Percentiles rank a stretch among this genome's conserved stretches.
These are phyloP conservation scores for Suillus sp. DNA, from an alignment of 768 basidiomycete species.

Conservation along the genomic window DNA sequence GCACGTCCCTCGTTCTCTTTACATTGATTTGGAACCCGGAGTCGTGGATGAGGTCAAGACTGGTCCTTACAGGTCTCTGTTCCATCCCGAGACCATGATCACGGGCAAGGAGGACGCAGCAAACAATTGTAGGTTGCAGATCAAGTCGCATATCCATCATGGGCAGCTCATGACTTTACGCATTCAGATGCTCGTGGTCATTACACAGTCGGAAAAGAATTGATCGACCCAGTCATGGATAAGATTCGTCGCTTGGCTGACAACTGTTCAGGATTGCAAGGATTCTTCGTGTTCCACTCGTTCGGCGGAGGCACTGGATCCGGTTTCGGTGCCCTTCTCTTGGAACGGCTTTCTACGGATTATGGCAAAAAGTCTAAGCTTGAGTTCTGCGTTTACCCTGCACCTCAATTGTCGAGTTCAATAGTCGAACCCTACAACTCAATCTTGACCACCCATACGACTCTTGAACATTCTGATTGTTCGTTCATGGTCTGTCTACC, in stretches of 20 bases:
- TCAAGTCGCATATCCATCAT: not conserved
- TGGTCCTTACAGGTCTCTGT: conserved; percentile 89
- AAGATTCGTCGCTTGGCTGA: conserved; percentile 95
- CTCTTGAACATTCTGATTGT: conserved; percentile 99
- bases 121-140: conserved; percentile 84
- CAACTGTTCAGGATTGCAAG: conserved; percentile 97
- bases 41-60: conserved; percentile 94
- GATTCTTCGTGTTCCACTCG: conserved; percentile 99
- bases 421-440: conserved; percentile 99
- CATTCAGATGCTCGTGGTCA: conserved; percentile 92
- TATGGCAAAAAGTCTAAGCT: conserved; percentile 99
- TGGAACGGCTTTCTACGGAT: conserved; percentile 96
- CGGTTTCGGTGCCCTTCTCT: conserved; percentile 95
- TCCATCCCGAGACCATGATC: conserved; percentile 97
- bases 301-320: conserved; percentile 99
- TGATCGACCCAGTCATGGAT: conserved; percentile 96
- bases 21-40: conserved; percentile 94
- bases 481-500: conserved; percentile 85
- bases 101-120: conserved; percentile 99
- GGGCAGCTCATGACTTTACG: conserved; percentile 17
- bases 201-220: conserved; percentile 98
- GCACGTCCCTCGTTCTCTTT: conserved; percentile 95
- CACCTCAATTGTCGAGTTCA: conserved; percentile 91
- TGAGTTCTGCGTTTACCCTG: conserved; percentile 98
- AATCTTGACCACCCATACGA: conserved; percentile 96